Evolutionary conservation across 2,329 filamentous ascomycete species (phyloP).

Genomic region (Chaetomiaceae sp.): DNA sequence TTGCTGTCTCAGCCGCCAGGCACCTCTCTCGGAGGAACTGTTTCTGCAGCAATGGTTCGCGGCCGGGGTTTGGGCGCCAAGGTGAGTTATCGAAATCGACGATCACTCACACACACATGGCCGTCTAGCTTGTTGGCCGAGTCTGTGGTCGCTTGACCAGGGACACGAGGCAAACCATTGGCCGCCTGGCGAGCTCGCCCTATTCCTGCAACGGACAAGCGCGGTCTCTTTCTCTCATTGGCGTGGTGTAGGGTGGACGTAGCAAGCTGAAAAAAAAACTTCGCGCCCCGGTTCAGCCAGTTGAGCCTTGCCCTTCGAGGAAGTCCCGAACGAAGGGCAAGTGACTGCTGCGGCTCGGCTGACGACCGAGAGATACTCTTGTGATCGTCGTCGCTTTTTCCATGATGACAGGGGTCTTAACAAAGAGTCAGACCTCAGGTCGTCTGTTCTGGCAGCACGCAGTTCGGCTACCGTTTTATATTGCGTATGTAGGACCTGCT

Average conservation of each 20-base stretch:
- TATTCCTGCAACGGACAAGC: constrained; percentile 2
- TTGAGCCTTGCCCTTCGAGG: constrained; percentile 7
- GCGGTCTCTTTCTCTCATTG: no score
- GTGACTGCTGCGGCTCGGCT: not conserved
- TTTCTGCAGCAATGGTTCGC: constrained; percentile 6
- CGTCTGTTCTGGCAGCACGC: no score
- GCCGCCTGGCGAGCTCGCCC: constrained; percentile 7
- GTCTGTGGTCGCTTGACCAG: not conserved
- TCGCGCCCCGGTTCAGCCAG: not conserved
- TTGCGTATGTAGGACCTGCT: constrained; percentile 7
- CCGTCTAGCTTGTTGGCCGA: no score
- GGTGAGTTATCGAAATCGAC: constrained; percentile 8
- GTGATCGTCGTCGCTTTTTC: no score
- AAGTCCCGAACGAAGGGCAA: not conserved
- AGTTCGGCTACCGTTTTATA: not conserved
- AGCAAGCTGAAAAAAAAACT: constrained; percentile 5
- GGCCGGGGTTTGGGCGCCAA: not conserved
- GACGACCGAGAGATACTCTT: no score
- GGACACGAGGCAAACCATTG: constrained; percentile 2
- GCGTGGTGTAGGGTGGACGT: constrained; percentile 8
- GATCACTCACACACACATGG: constrained; percentile 3
- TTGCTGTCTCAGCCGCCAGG: not conserved
- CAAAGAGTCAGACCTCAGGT: no score
- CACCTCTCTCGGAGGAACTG: constrained; percentile 1
- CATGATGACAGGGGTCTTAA: not conserved